Percentiles rank a stretch among this genome's conserved stretches.
Conservation (phyloP, 306 rosid species). For the Inga oerstediana region DNA sequence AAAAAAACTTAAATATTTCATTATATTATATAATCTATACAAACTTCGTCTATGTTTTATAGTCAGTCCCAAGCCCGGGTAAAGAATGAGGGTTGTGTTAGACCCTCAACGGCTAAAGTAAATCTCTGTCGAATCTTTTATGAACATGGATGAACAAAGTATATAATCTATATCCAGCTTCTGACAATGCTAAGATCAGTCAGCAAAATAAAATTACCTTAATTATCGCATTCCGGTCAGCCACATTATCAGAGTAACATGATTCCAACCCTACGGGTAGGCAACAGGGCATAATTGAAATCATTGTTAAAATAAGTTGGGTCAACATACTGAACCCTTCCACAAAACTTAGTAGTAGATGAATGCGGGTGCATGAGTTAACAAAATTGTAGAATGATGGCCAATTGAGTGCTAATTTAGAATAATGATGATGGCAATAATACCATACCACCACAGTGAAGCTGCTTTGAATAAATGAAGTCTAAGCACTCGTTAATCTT, state of each 20-base stretch:
- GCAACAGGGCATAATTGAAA: background rate
- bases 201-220: constrained; percentile 58
- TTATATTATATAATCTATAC: constrained; percentile 16
- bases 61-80: too few species aligned
- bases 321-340: background rate
- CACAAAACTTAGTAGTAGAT: constrained; percentile 17
- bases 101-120: too few species aligned
- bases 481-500: constrained; percentile 94
- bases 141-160: background rate
- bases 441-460: constrained; percentile 94
- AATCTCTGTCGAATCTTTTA: too few species aligned
- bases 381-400: constrained; percentile 18
- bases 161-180: constrained; percentile 8
- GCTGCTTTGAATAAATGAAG: constrained; percentile 91
- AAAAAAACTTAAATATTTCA: constrained; percentile 8
- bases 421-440: background rate
- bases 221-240: constrained; percentile 66
- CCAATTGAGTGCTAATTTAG: constrained; percentile 9
- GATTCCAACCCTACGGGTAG: constrained; percentile 62
- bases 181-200: constrained; percentile 20
- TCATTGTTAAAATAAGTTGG: background rate
- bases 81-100: too few species aligned
- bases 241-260: constrained; percentile 54
- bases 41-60: too few species aligned
- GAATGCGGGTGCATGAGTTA: constrained; percentile 14